Conservation (phyloP, 2,329 filamentous ascomycete species). For the Beauveria australis region DNA sequence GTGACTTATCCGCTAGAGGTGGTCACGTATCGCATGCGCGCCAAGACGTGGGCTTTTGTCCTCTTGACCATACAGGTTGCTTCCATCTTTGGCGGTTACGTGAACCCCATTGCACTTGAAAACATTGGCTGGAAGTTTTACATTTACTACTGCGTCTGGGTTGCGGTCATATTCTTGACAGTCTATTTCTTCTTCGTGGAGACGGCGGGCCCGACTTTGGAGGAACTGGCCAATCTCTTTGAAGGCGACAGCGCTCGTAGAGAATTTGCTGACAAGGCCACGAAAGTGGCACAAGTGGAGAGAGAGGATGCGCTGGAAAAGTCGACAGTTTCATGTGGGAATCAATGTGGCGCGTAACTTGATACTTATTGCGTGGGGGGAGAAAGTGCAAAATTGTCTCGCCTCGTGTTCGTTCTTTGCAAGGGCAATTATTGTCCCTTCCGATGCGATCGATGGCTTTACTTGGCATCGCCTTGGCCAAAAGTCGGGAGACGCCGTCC, state of each 20-base stretch:
- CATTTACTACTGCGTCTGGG: conserved; percentile 33
- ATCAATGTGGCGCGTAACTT: neutral
- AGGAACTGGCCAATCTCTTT: conserved; percentile 23
- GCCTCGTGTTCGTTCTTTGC: neutral
- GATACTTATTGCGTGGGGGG: neutral
- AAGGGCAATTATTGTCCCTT: neutral
- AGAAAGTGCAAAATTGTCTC: neutral
- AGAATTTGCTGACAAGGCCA: conserved; percentile 12
- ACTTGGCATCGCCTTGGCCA: neutral
- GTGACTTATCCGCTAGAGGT: conserved; percentile 36
- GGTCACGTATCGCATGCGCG: conserved; percentile 33
- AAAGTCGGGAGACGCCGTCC: neutral
- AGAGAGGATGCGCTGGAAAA: conserved; percentile 9
- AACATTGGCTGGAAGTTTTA: conserved; percentile 33
- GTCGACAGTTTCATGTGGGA: neutral
- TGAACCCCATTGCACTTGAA: conserved; percentile 31
- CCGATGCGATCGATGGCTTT: neutral
- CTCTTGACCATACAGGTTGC: conserved; percentile 31
- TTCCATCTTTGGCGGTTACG: conserved; percentile 30
- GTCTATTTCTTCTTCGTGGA: conserved; percentile 34
- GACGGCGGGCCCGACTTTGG: conserved; percentile 28
- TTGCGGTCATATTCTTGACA: conserved; percentile 27
- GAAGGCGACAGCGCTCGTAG: conserved; percentile 13
- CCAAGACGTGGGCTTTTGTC: conserved; percentile 33
- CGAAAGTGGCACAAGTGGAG: conserved; percentile 13